Conservation (phyloP, 2,329 filamentous ascomycete genomes). For the Stylonectria norvegica region DNA sequence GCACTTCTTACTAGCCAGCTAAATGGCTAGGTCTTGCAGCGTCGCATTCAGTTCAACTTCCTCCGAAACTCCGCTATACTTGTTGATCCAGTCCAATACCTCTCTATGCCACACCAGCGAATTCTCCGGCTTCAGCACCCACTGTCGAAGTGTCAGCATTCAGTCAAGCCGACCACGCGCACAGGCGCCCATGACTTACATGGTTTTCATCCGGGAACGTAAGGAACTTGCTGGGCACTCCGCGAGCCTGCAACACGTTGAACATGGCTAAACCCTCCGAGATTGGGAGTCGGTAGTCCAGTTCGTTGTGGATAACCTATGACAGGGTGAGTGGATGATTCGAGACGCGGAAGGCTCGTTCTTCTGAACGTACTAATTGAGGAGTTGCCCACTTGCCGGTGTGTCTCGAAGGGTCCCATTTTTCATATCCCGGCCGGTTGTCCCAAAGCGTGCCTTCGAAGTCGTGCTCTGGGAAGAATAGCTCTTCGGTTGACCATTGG, state of each 20-base stretch:
- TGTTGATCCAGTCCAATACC: constrained; percentile 75
- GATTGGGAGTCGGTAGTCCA: constrained; percentile 85
- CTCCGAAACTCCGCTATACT: constrained; percentile 49
- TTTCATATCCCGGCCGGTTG: constrained; percentile 60
- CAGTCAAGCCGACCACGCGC: too few species aligned
- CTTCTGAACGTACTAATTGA: constrained; percentile 58
- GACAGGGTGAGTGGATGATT: constrained; percentile 6
- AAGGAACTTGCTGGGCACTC: constrained; percentile 73
- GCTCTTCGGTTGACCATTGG: constrained; percentile 63
- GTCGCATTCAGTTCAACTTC: constrained; percentile 20
- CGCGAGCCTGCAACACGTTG: constrained; percentile 74
- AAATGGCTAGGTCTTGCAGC: too few species aligned
- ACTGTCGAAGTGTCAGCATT: constrained; percentile 37
- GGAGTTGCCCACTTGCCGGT: constrained; percentile 78
- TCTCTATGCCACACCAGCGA: constrained; percentile 84
- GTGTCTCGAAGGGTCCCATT: constrained; percentile 65
- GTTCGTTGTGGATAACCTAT: constrained; percentile 73
- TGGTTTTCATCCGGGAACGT: constrained; percentile 76
- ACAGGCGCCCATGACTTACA: constrained; percentile 27
- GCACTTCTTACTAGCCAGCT: too few species aligned
- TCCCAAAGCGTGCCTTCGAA: constrained; percentile 62
- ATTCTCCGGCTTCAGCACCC: constrained; percentile 92
- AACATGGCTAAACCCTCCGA: constrained; percentile 82
- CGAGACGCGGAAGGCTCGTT: not conserved
- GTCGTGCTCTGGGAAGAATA: constrained; percentile 69